Conservation (phyloP, 805 yeast genomes). For the Candida oleophila region DNA sequence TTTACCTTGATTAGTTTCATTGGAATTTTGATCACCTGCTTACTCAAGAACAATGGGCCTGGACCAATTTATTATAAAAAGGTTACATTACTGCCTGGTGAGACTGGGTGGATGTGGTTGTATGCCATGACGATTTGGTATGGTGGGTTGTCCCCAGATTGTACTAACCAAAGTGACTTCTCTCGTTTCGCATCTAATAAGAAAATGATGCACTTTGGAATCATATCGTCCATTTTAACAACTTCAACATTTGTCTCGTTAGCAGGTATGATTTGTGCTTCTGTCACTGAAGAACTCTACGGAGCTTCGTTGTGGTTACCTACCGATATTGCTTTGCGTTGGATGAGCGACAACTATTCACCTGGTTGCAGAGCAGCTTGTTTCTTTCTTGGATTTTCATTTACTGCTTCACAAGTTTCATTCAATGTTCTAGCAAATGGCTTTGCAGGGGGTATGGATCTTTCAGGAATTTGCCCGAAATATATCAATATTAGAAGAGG, state of each 20-base stretch:
- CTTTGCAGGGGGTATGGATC: conserved; percentile 47
- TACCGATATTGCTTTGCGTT: conserved; percentile 6
- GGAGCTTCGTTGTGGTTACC: conserved; percentile 77
- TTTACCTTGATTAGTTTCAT: conserved; percentile 5
- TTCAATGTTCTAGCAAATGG: conserved; percentile 42
- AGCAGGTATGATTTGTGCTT: conserved; percentile 67
- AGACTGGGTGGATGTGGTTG: conserved; percentile 39
- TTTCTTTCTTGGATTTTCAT: conserved; percentile 57
- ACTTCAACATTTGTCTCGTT: conserved; percentile 10
- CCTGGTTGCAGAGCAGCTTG: conserved; percentile 48
- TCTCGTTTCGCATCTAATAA: conserved; percentile 60
- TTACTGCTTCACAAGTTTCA: conserved; percentile 29
- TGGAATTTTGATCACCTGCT: conserved; percentile 6
- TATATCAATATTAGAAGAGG: conserved; percentile 45
- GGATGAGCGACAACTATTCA: conserved; percentile 7
- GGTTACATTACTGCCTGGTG: conserved; percentile 20
- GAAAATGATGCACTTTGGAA: conserved; percentile 41
- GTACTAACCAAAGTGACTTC: conserved; percentile 47
- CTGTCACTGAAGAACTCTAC: conserved; percentile 63
- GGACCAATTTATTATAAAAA: conserved; percentile 25
- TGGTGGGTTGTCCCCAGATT: conserved; percentile 15
- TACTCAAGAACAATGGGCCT: conserved; percentile 29
- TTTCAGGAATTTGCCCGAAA: conserved; percentile 45
- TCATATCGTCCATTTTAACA: conserved; percentile 62
- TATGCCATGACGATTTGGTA: conserved; percentile 34